phyloP scores from a whole-genome alignment of 2,329 filamentous ascomycete species.

The Cadophora sp. region DNA sequence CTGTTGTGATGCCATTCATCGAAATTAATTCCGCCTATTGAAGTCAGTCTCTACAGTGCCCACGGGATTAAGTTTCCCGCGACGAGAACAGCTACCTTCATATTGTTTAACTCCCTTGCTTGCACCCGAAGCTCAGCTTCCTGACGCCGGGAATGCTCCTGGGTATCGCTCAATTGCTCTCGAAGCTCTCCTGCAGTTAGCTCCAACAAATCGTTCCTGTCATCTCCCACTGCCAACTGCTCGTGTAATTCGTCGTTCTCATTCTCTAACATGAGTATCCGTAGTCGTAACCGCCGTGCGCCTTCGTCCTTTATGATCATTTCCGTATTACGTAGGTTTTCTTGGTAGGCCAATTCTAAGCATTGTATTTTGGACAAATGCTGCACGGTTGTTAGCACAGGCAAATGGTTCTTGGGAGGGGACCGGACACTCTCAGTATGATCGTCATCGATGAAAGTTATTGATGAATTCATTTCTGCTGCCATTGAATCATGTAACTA shows the following conservation, averaged over 20 bases:
- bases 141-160: conserved; percentile 44
- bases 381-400: conserved; percentile 34
- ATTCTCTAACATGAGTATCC: conserved; percentile 74
- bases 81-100: conserved; percentile 53
- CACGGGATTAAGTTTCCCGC: neutral
- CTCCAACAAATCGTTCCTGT: conserved; percentile 62
- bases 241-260: conserved; percentile 74
- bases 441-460: conserved; percentile 40
- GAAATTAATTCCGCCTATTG: conserved; percentile 73
- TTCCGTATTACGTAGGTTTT: conserved; percentile 67
- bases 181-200: conserved; percentile 54
- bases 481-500: conserved; percentile 10
- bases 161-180: conserved; percentile 55
- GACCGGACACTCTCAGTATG: conserved; percentile 39
- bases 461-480: conserved; percentile 39
- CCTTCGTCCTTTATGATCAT: conserved; percentile 78
- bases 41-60: conserved; percentile 11
- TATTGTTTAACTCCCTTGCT: conserved; percentile 59
- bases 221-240: conserved; percentile 64
- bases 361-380: conserved; percentile 42
- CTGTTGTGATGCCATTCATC: conserved; percentile 69
- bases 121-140: conserved; percentile 55
- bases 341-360: conserved; percentile 75
- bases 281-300: conserved; percentile 71
- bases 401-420: neutral